Evolutionary conservation across 106 monocot genomes (phyloP).

Genomic region (Apostasia shenzhenica): DNA sequence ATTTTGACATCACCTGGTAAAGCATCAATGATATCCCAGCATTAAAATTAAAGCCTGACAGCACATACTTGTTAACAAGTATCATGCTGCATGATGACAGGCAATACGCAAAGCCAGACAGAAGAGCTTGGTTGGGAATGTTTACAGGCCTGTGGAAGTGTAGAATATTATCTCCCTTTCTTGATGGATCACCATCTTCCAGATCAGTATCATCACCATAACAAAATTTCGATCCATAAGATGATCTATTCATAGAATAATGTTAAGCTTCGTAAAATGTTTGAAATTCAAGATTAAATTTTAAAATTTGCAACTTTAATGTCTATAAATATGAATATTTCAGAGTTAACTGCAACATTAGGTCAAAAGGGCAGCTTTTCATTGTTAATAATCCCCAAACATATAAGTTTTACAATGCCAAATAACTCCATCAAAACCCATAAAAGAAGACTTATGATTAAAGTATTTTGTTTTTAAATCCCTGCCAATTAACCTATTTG

Average conservation of each 20-base stretch:
- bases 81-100: constrained; percentile 99
- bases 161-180: constrained; percentile 35
- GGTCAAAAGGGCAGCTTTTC: neutral
- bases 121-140: constrained; percentile 69
- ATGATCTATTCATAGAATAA: constrained; percentile 27
- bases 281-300: neutral
- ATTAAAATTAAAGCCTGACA: constrained; percentile 84
- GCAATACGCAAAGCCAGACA: constrained; percentile 92
- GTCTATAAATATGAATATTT: neutral
- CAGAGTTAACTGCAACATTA: neutral
- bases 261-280: neutral
- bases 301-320: neutral
- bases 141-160: constrained; percentile 34
- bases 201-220: constrained; percentile 47
- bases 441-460: too few species aligned
- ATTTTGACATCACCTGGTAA: constrained; percentile 63
- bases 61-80: constrained; percentile 88
- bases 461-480: too few species aligned
- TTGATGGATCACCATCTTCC: constrained; percentile 55
- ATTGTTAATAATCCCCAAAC: neutral
- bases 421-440: too few species aligned
- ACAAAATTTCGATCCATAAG: constrained; percentile 39
- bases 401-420: neutral
- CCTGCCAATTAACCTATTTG: too few species aligned
- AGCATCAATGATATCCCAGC: constrained; percentile 92